Base-by-base conservation (phyloP, 306 rosid genomes). In the Elaeagnus macrophylla region DNA sequence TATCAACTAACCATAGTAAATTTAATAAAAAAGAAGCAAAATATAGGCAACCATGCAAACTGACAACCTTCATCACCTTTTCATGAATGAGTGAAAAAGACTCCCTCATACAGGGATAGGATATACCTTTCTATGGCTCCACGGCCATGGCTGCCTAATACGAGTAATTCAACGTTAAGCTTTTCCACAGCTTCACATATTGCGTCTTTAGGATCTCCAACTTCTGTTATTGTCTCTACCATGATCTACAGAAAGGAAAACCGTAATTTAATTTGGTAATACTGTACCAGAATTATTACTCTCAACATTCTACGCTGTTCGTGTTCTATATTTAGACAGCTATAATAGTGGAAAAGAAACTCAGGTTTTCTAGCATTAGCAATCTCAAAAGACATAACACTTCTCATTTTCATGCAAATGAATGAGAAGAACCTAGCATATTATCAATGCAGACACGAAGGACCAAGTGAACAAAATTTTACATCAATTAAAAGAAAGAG, bases 141-240 rank as follows among this genome's bases (percentile, higher is more conserved):
- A 2, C 66, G 68, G 37, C 83, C 36, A 63, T 62, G 79, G 72
- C 71, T 69, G 64, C 79, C 82, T 41, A 77, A 50, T 14, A 77
- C 65, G 44, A 77, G 75, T 45, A 77, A 61, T 51, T 72, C 47
- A 51, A 72, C 42, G 8, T 72, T 32, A 2, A 51, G 65, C 40
- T 68, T 72, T 14, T 64, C 67, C 12, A 68, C 82, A 48, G 75
- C 72, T 65, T 65, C 72, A 60, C 69, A 64, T 51, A 77, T 72
- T 48, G n/a, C 50, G 10, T 41, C 68, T 43, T 60, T 72, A 13
- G 78, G 75, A 61, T 68, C 56, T 17, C 82, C 78, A 38, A 16
- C 8, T 64, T 68, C 78, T n/a, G 69, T 68, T 7, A 54, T 9
- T 18, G 67, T 52, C 51, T 61, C 63, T 68, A 78, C 70, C 36